Evolutionary conservation across 345 rosid species (phyloP), one percentile per base, ranked within the genome.

Genomic region (Isatis tinctoria): DNA sequence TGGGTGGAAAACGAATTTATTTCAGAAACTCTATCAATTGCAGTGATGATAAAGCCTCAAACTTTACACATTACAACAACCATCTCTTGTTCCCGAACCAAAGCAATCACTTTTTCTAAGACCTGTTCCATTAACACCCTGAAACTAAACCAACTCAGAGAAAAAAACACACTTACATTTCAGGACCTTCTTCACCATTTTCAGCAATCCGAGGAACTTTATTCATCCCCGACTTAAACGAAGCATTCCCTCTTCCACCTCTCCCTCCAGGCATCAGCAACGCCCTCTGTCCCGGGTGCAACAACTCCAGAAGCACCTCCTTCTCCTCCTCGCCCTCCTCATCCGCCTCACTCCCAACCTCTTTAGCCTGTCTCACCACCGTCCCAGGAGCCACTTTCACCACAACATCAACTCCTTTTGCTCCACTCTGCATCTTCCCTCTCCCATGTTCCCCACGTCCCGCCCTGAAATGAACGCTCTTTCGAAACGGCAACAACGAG

Each of bases 191-290:
- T 86, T 94, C 98, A 13, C 97, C 97, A 72, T 90, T 94, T 82
- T 94, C 98, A 11, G 97, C 97, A 67, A 91, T 91, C 84, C 88
- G 82, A 0, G 97, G 98, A 30, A 80, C 97, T 79, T 88, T 90
- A 79, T 94, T 91, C 57, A 75, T 78, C 51, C 96, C 96, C 0
- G 88, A 81, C 79, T 90, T 94, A 71, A 91, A 94, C 1, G 98
- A 87, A 16, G 93, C 90, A 80, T 94, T 94, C 69, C 97, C 98
- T 85, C 97, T 78, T 12, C 98, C 97, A 48, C 98, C 98, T 84
- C 95, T 85, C 18, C 96, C 96, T 39, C 98, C 98, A 12, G 95
- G 95, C 76, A 94, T 76, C 78, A 91, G 26, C 83, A 94, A 76
- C 0, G 97, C 98, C 71, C 79, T 79, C 72, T 91, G 93, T 24